Base-by-base conservation (phyloP, 164 flowering plant species). In the Protea cynaroides region DNA sequence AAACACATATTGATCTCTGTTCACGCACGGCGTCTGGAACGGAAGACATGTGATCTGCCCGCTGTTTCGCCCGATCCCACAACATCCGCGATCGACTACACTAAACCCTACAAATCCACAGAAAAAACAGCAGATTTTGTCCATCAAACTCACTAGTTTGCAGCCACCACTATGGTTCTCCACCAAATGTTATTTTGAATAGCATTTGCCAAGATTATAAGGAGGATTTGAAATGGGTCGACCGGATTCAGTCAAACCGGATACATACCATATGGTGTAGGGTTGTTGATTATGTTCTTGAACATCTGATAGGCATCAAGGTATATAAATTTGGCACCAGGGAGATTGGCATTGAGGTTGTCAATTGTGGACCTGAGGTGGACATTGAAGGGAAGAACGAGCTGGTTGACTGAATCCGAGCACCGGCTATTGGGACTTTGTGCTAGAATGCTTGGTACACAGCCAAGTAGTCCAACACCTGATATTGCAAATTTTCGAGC, bases 391-490 rank as follows among this genome's bases (percentile, higher is more conserved):
- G 86, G 90, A 18, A 53, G 43, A 37, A 86, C 78, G 0, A 86
- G 83, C 15, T 55, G 67, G 72, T 87, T 87, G 29, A 90, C 92
- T 7, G 66, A 71, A 2, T 80, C 79, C 0, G 88, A 82, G 77
- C 96, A 90, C 0, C 53, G 44, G 15, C 90, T 79, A 1, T 34
- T 63, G 0, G 78, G 21, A 44, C 61, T 77, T 25, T 83, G 91
- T 0, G 96, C 90, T 3, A 90, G 71, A 10, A 86, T 76, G 73
- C 86, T 87, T 0, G 96, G 96, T n/a, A 86, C 80, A 57, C 96
- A 90, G 0, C 94, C 94, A 83, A 90, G 71, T 36, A 73, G 12
- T 38, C 96, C 96, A 8, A 90, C 57, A 8, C 90, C 87, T 0
- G 88, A 77, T 3, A 90, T 8, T 1, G 78, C 82, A 60, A 90